Evolutionary conservation across 768 basidiomycete genomes (phyloP).

Genomic region (Bullera alba): DNA sequence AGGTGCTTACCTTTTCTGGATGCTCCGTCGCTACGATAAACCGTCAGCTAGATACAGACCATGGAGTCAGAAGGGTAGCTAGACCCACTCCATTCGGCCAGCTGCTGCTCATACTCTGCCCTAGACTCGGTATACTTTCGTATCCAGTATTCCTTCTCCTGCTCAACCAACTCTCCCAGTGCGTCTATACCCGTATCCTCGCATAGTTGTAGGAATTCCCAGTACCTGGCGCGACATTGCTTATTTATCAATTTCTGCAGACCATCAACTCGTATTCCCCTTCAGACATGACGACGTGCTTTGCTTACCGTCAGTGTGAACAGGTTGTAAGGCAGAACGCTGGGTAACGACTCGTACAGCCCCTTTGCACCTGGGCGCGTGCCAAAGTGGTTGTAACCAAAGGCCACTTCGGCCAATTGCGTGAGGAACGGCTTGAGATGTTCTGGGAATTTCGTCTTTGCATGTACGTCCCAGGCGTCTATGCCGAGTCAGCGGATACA

Average conservation of each 20-base stretch:
- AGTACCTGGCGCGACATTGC: slow-evolving; percentile 71
- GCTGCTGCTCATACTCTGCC: slow-evolving; percentile 58
- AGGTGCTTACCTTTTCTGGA: neutral
- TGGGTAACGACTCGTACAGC: slow-evolving; percentile 83
- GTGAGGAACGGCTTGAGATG: slow-evolving; percentile 64
- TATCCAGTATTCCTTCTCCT: slow-evolving; percentile 61
- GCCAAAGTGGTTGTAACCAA: slow-evolving; percentile 70
- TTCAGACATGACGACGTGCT: neutral
- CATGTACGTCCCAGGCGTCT: slow-evolving; percentile 59
- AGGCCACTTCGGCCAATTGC: slow-evolving; percentile 67
- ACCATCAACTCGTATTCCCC: neutral
- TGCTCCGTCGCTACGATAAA: slow-evolving; percentile 5
- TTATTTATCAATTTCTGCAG: slow-evolving; percentile 86
- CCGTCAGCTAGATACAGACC: neutral
- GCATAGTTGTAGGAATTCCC: slow-evolving; percentile 57
- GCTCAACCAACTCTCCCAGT: slow-evolving; percentile 57
- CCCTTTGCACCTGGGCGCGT: slow-evolving; percentile 51
- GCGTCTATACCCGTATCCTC: slow-evolving; percentile 64
- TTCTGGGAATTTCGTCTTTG: slow-evolving; percentile 85
- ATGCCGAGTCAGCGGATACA: neutral
- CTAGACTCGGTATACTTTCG: slow-evolving; percentile 71
- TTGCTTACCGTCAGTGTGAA: slow-evolving; percentile 65
- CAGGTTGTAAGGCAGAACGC: slow-evolving; percentile 85
- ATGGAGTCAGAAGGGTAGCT: neutral
- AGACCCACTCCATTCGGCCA: slow-evolving; percentile 29